Evolutionary conservation across 2,329 filamentous ascomycete genomes (phyloP), one percentile per base, ranked within the genome.

Genomic region (Aspergillus nomiae): DNA sequence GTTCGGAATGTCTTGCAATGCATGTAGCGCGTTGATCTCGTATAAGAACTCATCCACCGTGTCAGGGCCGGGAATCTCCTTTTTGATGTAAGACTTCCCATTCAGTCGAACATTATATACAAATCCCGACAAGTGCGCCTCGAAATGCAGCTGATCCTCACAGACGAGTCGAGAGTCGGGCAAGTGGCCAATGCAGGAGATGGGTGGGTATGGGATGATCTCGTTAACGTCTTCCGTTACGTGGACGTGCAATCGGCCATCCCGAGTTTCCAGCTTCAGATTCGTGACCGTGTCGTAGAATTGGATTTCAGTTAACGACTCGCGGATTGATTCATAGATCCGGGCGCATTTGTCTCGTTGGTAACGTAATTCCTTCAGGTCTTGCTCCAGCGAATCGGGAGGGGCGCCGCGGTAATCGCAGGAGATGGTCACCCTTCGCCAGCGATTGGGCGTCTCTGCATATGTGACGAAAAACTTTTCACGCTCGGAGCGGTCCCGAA

Each of bases 381-480:
- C 93, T 70, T 88, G 86, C 79, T 99, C 95, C 10, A 99, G 84
- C 0, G 94, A 98, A 67, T 91, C 90, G 1, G 87, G 85, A 1
- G 90, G 89, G 5, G 92, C 90, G 73, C 90, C 83, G 63, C 93
- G 89, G 78, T 98, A 99, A 79, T 99, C 95, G 70, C 96, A 87
- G 0, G 95, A 97, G 34, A 99, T 89, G 3, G 95, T 98, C 57
- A 99, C 90, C 56, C 94, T 86, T 60, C 92, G 88, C 92, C 94
- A 97, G 65, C 87, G 83, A 65, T 87, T 90, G 5, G 92, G 89
- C 55, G 86, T 86, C 76, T 96, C 90, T 55, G 93, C 92, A 76
- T 92, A 99, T 0, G 95, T 98, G 66, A 99, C 89, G 77, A 98
- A 99, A 82, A 98, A 98, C 77, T 99, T 99, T 77, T 99, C 95